Evolutionary conservation across 2,329 filamentous ascomycete species (phyloP).

Genomic region (Furcasterigmium sp.): DNA sequence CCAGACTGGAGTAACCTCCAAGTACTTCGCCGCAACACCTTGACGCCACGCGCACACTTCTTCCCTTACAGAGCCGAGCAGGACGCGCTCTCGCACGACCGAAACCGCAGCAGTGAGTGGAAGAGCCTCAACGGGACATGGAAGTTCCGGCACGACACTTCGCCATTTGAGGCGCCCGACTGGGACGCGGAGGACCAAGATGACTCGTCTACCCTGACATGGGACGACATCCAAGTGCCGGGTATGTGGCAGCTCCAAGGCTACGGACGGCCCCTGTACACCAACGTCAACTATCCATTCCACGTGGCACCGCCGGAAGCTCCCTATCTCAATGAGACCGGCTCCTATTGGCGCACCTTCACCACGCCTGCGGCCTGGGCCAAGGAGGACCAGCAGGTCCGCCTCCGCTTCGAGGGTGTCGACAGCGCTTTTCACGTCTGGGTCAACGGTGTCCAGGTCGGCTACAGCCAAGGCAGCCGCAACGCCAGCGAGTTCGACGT

Average conservation of each 20-base stretch:
- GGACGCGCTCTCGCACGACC: slow-evolving; percentile 39
- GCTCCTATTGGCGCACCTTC: slow-evolving; percentile 57
- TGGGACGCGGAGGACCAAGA: background rate
- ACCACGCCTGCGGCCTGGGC: slow-evolving; percentile 37
- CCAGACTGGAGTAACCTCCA: slow-evolving; percentile 54
- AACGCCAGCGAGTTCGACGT: slow-evolving; percentile 72
- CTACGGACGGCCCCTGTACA: slow-evolving; percentile 62
- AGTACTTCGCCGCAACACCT: slow-evolving; percentile 50
- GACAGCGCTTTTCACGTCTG: slow-evolving; percentile 68
- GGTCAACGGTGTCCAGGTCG: slow-evolving; percentile 62
- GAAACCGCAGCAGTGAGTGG: slow-evolving; percentile 20
- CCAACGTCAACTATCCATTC: slow-evolving; percentile 63
- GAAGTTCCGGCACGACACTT: slow-evolving; percentile 27
- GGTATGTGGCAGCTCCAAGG: slow-evolving; percentile 64
- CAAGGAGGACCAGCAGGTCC: slow-evolving; percentile 43
- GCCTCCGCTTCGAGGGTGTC: slow-evolving; percentile 68
- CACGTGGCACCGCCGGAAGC: slow-evolving; percentile 61
- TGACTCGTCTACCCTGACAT: slow-evolving; percentile 3
- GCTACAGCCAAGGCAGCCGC: slow-evolving; percentile 68
- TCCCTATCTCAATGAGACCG: slow-evolving; percentile 56
- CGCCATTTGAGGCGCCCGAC: slow-evolving; percentile 20
- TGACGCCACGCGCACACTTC: slow-evolving; percentile 51
- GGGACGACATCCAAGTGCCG: slow-evolving; percentile 49
- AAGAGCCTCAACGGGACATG: slow-evolving; percentile 35
- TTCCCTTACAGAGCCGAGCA: slow-evolving; percentile 40